phyloP scores from a whole-genome alignment of 441 rosid species.

The Melastoma candidum region DNA sequence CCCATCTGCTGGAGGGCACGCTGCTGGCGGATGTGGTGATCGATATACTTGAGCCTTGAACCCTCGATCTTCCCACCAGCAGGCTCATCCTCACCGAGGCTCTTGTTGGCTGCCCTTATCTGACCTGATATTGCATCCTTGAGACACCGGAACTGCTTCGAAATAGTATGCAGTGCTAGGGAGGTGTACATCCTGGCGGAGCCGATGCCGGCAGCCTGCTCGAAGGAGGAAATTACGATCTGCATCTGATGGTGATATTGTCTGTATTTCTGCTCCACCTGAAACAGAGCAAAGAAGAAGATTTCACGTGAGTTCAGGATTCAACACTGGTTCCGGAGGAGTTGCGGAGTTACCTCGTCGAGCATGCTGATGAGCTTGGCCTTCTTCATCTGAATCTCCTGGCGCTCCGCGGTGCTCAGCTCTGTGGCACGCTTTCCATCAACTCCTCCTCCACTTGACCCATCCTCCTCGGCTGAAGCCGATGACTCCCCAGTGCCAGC shows the following conservation, averaged over 20 bases:
- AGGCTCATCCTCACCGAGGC: slow-evolving; percentile 44
- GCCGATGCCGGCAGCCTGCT: slow-evolving; percentile 49
- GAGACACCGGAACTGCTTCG: slow-evolving; percentile 55
- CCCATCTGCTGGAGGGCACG: slow-evolving; percentile 31
- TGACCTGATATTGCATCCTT: slow-evolving; percentile 52
- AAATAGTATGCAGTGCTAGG: slow-evolving; percentile 51
- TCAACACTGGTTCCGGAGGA: background rate
- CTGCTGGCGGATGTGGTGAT: slow-evolving; percentile 43
- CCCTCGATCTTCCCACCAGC: slow-evolving; percentile 31
- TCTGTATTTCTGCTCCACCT: slow-evolving; percentile 59
- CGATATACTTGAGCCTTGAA: slow-evolving; percentile 31
- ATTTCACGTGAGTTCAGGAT: background rate
- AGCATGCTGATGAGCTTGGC: slow-evolving; percentile 54
- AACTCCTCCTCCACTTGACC: slow-evolving; percentile 17
- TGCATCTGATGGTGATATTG: slow-evolving; percentile 62
- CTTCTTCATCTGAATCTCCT: slow-evolving; percentile 52
- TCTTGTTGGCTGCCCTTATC: slow-evolving; percentile 38
- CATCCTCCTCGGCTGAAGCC: slow-evolving; percentile 5
- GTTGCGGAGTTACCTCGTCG: slow-evolving; percentile 38
- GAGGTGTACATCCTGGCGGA: slow-evolving; percentile 53
- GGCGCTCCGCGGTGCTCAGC: slow-evolving; percentile 35
- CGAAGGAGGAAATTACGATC: slow-evolving; percentile 37
- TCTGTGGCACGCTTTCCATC: slow-evolving; percentile 17
- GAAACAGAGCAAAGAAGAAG: background rate
- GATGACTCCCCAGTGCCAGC: slow-evolving; percentile 22